These are phyloP conservation scores for Cladosporium velox DNA, from an alignment of 2,329 filamentous ascomycete genomes.

Conservation along the genomic window DNA sequence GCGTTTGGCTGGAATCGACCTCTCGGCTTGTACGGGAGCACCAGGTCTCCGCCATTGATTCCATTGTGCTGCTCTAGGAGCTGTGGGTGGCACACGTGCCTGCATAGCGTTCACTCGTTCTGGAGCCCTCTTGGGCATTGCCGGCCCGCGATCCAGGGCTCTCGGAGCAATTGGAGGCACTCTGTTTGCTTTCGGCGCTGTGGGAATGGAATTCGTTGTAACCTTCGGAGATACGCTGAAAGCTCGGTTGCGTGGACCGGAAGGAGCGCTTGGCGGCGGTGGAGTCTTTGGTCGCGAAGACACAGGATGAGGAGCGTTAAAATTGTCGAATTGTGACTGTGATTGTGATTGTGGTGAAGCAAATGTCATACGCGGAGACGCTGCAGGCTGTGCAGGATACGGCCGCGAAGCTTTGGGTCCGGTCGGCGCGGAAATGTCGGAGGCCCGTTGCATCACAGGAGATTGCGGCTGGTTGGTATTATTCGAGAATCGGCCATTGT, in stretches of 20 bases:
- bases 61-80: conserved; percentile 36
- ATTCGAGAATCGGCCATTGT: conserved; percentile 26
- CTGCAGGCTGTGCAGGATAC: conserved; percentile 27
- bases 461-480: conserved; percentile 30
- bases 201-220: conserved; percentile 36
- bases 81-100: conserved; percentile 29
- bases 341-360: conserved; percentile 30
- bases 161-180: conserved; percentile 32
- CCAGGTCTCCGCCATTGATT: conserved; percentile 48
- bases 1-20: conserved; percentile 46
- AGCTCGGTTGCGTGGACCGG: conserved; percentile 36
- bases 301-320: neutral
- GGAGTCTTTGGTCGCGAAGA: conserved; percentile 16
- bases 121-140: conserved; percentile 23
- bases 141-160: conserved; percentile 27
- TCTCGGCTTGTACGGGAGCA: conserved; percentile 29
- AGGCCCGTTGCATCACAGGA: conserved; percentile 29
- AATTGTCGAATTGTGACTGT: conserved; percentile 28
- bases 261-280: conserved; percentile 36
- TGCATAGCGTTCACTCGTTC: conserved; percentile 17
- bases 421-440: conserved; percentile 35
- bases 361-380: conserved; percentile 33
- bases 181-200: conserved; percentile 39
- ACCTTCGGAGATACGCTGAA: conserved; percentile 41
- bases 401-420: conserved; percentile 34